Evolutionary conservation across 768 basidiomycete species (phyloP).

Genomic region (Mycena capillaripes): DNA sequence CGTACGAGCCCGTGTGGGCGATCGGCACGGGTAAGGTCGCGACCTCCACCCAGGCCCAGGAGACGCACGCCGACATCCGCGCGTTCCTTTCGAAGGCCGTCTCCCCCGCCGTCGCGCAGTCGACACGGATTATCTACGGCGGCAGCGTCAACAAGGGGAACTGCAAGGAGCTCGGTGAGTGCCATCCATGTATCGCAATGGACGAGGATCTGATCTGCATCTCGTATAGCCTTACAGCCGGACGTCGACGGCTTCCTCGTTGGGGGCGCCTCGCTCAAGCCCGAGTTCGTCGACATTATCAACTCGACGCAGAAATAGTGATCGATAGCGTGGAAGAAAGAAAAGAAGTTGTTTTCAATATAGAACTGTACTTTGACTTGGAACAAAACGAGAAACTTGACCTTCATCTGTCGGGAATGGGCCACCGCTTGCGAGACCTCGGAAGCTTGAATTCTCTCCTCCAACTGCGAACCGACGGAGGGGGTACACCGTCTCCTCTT

Average conservation of each 20-base stretch:
- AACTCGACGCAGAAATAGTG: conserved; percentile 61
- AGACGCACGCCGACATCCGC: conserved; percentile 89
- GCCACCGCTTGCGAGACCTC: too few species aligned
- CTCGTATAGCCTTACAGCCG: conserved; percentile 69
- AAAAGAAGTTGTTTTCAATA: conserved; percentile 20
- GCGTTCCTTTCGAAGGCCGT: conserved; percentile 76
- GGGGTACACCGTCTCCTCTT: too few species aligned
- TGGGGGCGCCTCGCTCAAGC: conserved; percentile 97
- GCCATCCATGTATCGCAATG: not conserved
- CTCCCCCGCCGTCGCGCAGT: conserved; percentile 76
- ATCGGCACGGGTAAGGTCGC: conserved; percentile 99
- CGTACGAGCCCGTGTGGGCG: conserved; percentile 98
- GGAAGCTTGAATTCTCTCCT: too few species aligned
- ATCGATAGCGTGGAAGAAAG: not conserved
- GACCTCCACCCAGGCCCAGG: conserved; percentile 92
- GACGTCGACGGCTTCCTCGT: conserved; percentile 99
- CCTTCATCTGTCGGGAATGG: not conserved
- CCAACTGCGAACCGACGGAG: too few species aligned
- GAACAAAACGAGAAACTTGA: not conserved
- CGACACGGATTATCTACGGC: conserved; percentile 93
- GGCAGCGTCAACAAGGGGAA: conserved; percentile 94
- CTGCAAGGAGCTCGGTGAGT: conserved; percentile 87
- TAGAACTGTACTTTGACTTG: conserved; percentile 14
- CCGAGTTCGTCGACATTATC: conserved; percentile 94
- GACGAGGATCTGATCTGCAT: conserved; percentile 1